Base-by-base conservation (phyloP, 306 rosid species). In the Biancaea sappan region DNA sequence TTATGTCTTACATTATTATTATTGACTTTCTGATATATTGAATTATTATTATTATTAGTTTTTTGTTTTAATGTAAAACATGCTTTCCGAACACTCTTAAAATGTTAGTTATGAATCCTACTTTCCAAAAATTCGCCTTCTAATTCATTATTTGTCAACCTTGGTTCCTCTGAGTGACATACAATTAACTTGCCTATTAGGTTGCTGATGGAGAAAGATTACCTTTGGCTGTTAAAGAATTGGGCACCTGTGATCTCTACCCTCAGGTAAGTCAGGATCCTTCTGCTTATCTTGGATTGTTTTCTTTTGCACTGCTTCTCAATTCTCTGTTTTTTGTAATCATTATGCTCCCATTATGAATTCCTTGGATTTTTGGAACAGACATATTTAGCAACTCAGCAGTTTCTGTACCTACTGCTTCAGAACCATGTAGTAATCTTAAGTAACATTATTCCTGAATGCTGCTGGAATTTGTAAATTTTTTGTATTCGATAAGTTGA, bases 171-270 rank as follows among this genome's bases (percentile, higher is more conserved):
- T 71, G 43, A 41, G 53, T 80, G 63, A 77, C 75, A 46, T 65
- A 31, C 52, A 38, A 56, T 61, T 61, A 63, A 76, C 74, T 77
- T 83, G 75, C 69, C 77, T 83, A 57, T 72, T 75, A 94, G 99
- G 90, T 87, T 83, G 89, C 95, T 58, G 97, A 94, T 72, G 99
- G 99, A 80, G 99, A 94, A 86, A 90, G 99, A 78, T 81, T 94
- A 64, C 97, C 99, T 66, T 86, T 94, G 91, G 96, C 92, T 38
- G 96, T 94, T 77, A 94, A 94, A 90, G 99, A 94, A 87, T 81
- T 94, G 96, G 99, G 99, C 19, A 94, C 91, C 26, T 94, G 99
- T 66, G 99, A 94, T 82, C 97, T 94, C 79, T 94, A 94, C 85
- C 99, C 99, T 35, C 99, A 94, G 76, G 99, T 94, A 70, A 83